A percentile compares a stretch with the other conserved stretches of the same genome.
phyloP scores from a whole-genome alignment of 2,329 filamentous ascomycete species.

The Coniochaeta hoffmannii region DNA sequence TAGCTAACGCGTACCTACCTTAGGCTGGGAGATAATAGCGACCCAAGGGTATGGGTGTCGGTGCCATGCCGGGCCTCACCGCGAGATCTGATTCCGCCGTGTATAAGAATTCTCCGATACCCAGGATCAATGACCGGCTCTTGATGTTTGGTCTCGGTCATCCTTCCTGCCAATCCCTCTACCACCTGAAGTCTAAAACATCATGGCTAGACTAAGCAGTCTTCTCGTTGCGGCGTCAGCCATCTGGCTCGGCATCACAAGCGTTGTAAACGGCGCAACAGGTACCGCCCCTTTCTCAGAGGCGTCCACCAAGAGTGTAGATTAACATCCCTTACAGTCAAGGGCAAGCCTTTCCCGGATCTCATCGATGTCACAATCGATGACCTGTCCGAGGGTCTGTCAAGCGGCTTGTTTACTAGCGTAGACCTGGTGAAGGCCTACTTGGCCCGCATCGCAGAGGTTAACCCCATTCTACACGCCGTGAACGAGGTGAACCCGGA shows the following conservation, averaged over 20 bases:
- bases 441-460: slow-evolving; percentile 16
- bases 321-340: not conserved
- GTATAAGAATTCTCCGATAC: not conserved
- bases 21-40: not conserved
- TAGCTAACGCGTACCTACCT: not conserved
- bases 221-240: not conserved
- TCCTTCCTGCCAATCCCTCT: not conserved
- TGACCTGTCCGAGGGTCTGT: slow-evolving; percentile 4
- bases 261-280: not conserved
- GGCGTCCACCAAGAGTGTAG: no score
- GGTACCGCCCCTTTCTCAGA: not conserved
- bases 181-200: not conserved
- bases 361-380: slow-evolving; percentile 7
- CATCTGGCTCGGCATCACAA: not conserved
- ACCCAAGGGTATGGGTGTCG: not conserved
- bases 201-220: slow-evolving; percentile 1
- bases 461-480: slow-evolving; percentile 4
- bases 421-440: slow-evolving; percentile 25
- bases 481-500: slow-evolving; percentile 15
- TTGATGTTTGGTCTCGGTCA: not conserved
- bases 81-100: not conserved
- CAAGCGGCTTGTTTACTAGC: slow-evolving; percentile 18
- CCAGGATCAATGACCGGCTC: not conserved
- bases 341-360: not conserved
- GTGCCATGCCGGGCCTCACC: not conserved